These are phyloP conservation scores for Candida sp. DNA, from an alignment of 1,139 yeast species.

Conservation along the genomic window DNA sequence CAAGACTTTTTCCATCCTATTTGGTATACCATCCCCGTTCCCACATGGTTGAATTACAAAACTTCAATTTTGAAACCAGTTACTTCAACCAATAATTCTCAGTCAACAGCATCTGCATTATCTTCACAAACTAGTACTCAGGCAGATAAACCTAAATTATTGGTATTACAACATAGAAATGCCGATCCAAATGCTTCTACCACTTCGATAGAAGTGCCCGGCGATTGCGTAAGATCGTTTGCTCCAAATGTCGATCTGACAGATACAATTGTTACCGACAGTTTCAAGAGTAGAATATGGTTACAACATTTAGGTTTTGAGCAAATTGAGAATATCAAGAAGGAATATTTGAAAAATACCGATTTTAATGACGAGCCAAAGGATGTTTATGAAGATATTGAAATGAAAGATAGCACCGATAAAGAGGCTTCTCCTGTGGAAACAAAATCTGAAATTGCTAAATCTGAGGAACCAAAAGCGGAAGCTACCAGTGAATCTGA, in stretches of 20 bases:
- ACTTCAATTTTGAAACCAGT: conserved; percentile 24
- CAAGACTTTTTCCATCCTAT: conserved; percentile 82
- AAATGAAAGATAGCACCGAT: conserved; percentile 7
- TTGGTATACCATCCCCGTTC: conserved; percentile 78
- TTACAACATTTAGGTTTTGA: conserved; percentile 66
- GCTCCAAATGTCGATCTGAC: conserved; percentile 78
- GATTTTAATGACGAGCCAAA: conserved; percentile 10
- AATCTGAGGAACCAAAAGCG: conserved; percentile 6
- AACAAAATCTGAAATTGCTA: conserved; percentile 6
- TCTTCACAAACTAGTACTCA: conserved; percentile 8
- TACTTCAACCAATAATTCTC: conserved; percentile 17
- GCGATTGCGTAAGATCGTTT: conserved; percentile 62
- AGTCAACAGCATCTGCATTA: conserved; percentile 5
- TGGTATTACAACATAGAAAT: conserved; percentile 11
- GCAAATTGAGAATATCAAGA: conserved; percentile 39
- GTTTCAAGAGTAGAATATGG: conserved; percentile 73
- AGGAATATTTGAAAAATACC: conserved; percentile 16
- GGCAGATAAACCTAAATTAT: conserved; percentile 16
- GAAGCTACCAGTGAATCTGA: conserved; percentile 7
- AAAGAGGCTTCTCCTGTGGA: conserved; percentile 3
- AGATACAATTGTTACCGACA: conserved; percentile 61
- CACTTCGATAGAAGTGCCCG: conserved; percentile 10
- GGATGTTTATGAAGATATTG: conserved; percentile 6
- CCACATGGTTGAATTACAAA: conserved; percentile 74
- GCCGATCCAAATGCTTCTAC: conserved; percentile 8